Evolutionary conservation across 225 moss, liverwort and hornwort genomes (phyloP), one percentile per base, ranked within the genome.

Genomic region (Marchantia paleacea): DNA sequence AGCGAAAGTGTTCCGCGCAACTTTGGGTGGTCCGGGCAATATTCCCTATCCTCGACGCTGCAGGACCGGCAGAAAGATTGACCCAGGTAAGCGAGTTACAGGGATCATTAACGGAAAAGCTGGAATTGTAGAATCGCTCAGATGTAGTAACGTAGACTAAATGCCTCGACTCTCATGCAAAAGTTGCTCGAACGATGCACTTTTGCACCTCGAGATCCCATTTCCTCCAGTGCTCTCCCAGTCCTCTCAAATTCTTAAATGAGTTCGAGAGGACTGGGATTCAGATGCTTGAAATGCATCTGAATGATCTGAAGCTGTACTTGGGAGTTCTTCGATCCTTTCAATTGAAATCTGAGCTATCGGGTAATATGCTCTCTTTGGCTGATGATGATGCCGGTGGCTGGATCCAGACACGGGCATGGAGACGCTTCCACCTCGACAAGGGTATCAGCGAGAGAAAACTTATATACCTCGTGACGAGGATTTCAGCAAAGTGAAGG

Each of bases 31-130:
- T 15, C 85, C 67, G 75, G 64, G 75, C 47, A 75, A 89, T 0
- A 78, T 30, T 8, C 88, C 89, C 8, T 94, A 91, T n/a, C 94
- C 94, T 50, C 89, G 91, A 61, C 85, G 92, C 71, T 25, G 82
- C 12, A 82, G 94, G 76, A 92, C 94, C 8, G 89, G 90, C 83
- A 15, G 39, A 55, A 73, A 1, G 18, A 48, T 82, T 47, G 16
- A 0, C 18, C 30, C 75, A 28, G 84, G 84, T 84, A 76, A 67
- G 78, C 39, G 22, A 12, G 39, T 39, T 39, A 39, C 39, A 39
- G 39, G n/a, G 39, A 39, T 39, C 39, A 5, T 39, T 2, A 2
- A 39, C 39, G 39, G 39, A 39, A 39, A 39, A 5, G 39, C 39
- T 39, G 39, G 39, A 39, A 39, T 2, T 39, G 39, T 39, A 39